Base-by-base conservation (phyloP, 192 early-diverging fungal species). In the Allomyces javanicus region DNA sequence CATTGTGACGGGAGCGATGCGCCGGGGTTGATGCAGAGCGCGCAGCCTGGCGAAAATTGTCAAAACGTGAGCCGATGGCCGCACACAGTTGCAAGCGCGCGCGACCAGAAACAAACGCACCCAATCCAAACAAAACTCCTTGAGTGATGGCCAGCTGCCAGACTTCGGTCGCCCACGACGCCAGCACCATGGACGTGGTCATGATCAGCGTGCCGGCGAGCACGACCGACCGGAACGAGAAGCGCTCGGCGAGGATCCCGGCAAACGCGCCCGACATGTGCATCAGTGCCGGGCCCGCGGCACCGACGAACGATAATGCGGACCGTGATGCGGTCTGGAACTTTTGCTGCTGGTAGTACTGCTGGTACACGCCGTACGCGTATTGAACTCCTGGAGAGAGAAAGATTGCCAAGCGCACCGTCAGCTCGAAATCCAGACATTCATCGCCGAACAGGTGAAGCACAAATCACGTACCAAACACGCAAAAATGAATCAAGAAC, bases 1-100 rank as follows among this genome's bases (percentile, higher is more conserved):
- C 80, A 83, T 61, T 83, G 81, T 10, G 79, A 75, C n/a, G 81
- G 79, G 19, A 81, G 71, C 17, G 76, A 75, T n/a, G 72, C 62
- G 0, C 78, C 72, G 0, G 81, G 79, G 25, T 79, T 76, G 66
- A 77, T 79, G 11, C 75, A 75, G 11, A 79, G 45, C n/a, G 75
- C 68, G 1, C 71, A 75, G 25, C 79, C 81, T 0, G 79, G 25
- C 5, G 33, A 40, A 3, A 40, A 40, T 3, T 40, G 33, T 40
- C 33, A 9, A 40, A 9, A 7, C 33, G 33, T 40, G 33, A 9
- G 33, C 33, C 7, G 7, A 40, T 0, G 7, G 33, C 7, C 33
- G 0, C 33, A 3, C n/a, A 9, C 4, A 40, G 9, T 40, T 0
- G 33, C 33, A 40, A 1, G 33, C 33, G 7, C 2, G 7, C 33